These are phyloP conservation scores for Solanum bukasovii DNA, from an alignment of 257 asterid genomes.

Conservation along the genomic window DNA sequence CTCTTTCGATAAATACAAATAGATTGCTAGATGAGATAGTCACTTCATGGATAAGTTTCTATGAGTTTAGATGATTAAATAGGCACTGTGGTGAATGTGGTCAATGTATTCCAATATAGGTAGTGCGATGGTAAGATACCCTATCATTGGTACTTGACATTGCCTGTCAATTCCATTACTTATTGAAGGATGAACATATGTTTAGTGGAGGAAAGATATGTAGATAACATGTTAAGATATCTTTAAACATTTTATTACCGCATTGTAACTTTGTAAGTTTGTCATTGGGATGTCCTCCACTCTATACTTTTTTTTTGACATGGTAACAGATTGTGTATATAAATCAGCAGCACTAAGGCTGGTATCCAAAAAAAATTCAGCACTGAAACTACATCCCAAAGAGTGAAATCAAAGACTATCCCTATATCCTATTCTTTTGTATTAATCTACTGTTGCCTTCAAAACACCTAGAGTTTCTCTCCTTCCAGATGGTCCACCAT, in stretches of 20 bases:
- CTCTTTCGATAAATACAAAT: background rate
- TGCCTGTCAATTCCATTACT: background rate
- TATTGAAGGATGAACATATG: background rate
- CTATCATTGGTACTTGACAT: background rate
- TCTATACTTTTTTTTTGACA: background rate
- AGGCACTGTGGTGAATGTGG: background rate
- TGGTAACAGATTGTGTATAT: background rate
- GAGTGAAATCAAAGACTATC: background rate
- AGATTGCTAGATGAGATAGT: background rate
- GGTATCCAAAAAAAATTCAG: background rate
- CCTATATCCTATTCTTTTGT: background rate
- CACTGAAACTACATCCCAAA: background rate
- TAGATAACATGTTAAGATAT: background rate
- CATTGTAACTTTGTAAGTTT: background rate
- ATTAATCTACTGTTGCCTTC: background rate
- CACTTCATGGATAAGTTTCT: background rate
- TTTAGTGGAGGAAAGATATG: background rate
- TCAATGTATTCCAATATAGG: background rate
- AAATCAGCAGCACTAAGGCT: background rate
- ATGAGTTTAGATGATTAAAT: background rate
- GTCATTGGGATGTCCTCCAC: background rate
- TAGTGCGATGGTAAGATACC: background rate
- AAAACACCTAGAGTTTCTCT: background rate
- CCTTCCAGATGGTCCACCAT: background rate
- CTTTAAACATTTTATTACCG: background rate